Evolutionary conservation across 169 alveolate species (phyloP).

Genomic region (Cryptosporidium ubiquitum): DNA sequence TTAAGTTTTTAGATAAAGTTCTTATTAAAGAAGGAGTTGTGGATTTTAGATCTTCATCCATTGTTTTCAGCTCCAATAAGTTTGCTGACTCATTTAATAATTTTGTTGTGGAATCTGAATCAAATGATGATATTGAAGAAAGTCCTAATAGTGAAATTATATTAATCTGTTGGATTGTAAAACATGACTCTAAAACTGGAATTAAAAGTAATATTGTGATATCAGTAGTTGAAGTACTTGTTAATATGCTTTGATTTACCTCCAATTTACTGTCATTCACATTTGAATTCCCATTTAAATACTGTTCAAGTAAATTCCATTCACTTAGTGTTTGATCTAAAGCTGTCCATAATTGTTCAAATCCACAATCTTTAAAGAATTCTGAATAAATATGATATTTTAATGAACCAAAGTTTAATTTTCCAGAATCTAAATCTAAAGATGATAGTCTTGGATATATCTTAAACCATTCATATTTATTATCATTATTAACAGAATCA

Average conservation of each 20-base stretch:
- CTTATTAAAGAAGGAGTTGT: conserved; percentile 43
- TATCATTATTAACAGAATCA: conserved; percentile 5
- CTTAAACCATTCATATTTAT: conserved; percentile 19
- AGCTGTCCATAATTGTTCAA: conserved; percentile 27
- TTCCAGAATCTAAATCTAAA: background rate
- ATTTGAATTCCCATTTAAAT: conserved; percentile 7
- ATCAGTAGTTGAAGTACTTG: background rate
- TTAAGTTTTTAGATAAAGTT: conserved; percentile 19
- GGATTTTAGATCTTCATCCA: conserved; percentile 52
- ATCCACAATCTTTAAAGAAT: conserved; percentile 64
- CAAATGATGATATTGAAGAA: conserved; percentile 53
- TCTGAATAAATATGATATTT: conserved; percentile 55
- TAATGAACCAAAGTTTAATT: conserved; percentile 1
- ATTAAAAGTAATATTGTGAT: conserved; percentile 39
- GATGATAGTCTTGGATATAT: background rate
- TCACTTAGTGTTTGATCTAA: conserved; percentile 53
- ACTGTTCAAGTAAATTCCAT: conserved; percentile 25
- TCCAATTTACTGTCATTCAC: background rate
- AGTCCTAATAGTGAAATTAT: conserved; percentile 41
- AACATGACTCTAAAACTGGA: conserved; percentile 58
- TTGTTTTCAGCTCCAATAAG: conserved; percentile 46
- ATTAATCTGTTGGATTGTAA: conserved; percentile 54
- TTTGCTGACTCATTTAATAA: conserved; percentile 55
- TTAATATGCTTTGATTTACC: background rate
- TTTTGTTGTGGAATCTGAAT: conserved; percentile 39